Percentiles rank a stretch among this genome's conserved stretches.
phyloP scores from a whole-genome alignment of 768 basidiomycete species.

The Kwoniella bestiolae region DNA sequence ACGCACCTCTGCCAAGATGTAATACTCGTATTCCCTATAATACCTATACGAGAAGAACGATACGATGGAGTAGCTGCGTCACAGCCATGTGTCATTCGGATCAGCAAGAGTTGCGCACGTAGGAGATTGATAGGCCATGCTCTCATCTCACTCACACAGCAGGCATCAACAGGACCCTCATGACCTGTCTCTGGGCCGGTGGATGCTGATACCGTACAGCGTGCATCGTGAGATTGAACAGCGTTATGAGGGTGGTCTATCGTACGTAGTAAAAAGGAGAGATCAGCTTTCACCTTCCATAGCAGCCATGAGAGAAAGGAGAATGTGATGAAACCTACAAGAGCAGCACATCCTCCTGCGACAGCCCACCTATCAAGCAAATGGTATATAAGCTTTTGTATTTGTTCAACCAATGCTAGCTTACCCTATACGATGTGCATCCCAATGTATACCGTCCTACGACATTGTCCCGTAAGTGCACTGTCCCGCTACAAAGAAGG shows the following conservation, averaged over 20 bases:
- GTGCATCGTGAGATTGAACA: slow-evolving; percentile 44
- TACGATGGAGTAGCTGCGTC: slow-evolving; percentile 33
- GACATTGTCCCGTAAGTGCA: not conserved
- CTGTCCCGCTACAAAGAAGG: not conserved
- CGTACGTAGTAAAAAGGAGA: not conserved
- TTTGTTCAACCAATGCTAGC: not conserved
- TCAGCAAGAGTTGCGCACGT: not conserved
- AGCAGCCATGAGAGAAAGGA: no score
- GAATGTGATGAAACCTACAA: slow-evolving; percentile 38
- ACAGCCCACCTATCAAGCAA: slow-evolving; percentile 39
- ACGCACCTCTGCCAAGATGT: slow-evolving; percentile 40
- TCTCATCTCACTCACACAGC: slow-evolving; percentile 36
- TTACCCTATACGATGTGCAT: slow-evolving; percentile 40
- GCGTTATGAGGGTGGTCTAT: slow-evolving; percentile 48
- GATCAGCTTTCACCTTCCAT: not conserved
- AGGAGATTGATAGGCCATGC: not conserved
- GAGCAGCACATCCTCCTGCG: slow-evolving; percentile 43
- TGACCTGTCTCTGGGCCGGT: slow-evolving; percentile 43
- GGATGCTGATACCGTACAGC: slow-evolving; percentile 47
- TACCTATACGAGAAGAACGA: slow-evolving; percentile 49
- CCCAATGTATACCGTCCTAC: slow-evolving; percentile 43
- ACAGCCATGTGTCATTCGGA: not conserved
- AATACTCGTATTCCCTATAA: slow-evolving; percentile 46
- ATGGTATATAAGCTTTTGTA: not conserved
- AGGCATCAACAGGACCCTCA: slow-evolving; percentile 40